phyloP scores from a whole-genome alignment of 345 rosid species.

The Viola odorata region DNA sequence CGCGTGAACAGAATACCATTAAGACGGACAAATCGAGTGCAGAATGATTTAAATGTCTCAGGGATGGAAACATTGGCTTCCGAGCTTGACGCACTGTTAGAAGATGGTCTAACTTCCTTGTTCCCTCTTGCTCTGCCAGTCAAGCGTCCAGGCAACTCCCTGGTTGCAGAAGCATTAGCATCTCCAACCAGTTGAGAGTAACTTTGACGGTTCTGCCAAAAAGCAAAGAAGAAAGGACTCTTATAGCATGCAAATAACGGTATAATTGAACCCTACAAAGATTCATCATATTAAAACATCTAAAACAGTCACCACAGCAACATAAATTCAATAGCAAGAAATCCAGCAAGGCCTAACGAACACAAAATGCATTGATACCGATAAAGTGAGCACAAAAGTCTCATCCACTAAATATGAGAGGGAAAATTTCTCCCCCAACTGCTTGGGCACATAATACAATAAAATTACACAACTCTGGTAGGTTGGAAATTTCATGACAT shows the following conservation, averaged over 20 bases:
- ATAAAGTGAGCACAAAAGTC: no score
- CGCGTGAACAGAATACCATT: constrained; percentile 94
- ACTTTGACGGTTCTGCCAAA: constrained; percentile 64
- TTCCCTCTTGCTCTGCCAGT: constrained; percentile 63
- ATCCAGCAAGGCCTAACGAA: no score
- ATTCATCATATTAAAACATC: no score
- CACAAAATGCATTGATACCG: no score
- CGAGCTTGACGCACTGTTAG: constrained; percentile 35
- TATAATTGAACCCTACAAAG: neutral
- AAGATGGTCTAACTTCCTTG: constrained; percentile 40
- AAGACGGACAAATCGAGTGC: constrained; percentile 76
- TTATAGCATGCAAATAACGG: neutral
- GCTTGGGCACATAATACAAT: neutral
- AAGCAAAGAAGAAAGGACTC: neutral
- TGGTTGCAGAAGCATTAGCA: constrained; percentile 28
- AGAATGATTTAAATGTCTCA: constrained; percentile 55
- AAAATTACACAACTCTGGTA: no score
- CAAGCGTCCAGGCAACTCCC: constrained; percentile 34
- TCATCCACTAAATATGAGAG: no score
- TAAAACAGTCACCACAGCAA: no score
- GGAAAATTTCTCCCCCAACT: no score
- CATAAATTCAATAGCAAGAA: no score
- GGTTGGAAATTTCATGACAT: no score
- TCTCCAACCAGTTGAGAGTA: constrained; percentile 52
- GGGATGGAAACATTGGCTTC: constrained; percentile 37